These are phyloP conservation scores for Lichtheimia corymbifera DNA, from an alignment of 371 early-diverging fungal genomes.

Conservation along the genomic window DNA sequence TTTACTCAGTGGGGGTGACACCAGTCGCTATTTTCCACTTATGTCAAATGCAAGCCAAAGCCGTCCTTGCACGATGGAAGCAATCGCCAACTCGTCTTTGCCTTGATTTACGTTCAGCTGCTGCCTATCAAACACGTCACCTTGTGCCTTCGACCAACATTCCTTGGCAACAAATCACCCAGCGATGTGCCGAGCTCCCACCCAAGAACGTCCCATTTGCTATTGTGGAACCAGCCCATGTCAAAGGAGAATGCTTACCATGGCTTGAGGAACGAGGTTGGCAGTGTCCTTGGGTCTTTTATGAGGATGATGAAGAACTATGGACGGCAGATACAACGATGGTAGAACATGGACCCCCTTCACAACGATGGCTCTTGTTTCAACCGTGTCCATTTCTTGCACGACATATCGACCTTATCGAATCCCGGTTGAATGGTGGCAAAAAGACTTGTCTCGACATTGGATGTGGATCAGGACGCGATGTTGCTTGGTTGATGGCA, in stretches of 20 bases:
- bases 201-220: conserved; percentile 44
- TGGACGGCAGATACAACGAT: conserved; percentile 9
- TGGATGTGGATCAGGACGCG: conserved; percentile 53
- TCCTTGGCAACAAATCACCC: conserved; percentile 29
- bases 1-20: too few relatives aligned
- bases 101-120: conserved; percentile 31
- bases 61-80: conserved; percentile 14
- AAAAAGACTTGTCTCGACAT: conserved; percentile 34
- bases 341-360: conserved; percentile 1
- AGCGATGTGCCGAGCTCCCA: conserved; percentile 42
- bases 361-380: conserved; percentile 30
- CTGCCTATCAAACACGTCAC: conserved; percentile 22
- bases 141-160: conserved; percentile 44
- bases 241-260: conserved; percentile 11
- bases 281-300: conserved; percentile 38
- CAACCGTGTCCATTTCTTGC: conserved; percentile 35
- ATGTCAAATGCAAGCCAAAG: conserved; percentile 6
- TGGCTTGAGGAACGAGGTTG: conserved; percentile 40
- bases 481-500: conserved; percentile 37
- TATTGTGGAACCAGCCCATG: conserved; percentile 29
- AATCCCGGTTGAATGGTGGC: conserved; percentile 7
- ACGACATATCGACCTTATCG: conserved; percentile 24
- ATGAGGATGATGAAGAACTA: conserved; percentile 21
- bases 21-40: too few relatives aligned
- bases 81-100: conserved; percentile 22